Percentiles rank a stretch among this genome's conserved stretches.
phyloP scores from a whole-genome alignment of 768 basidiomycete genomes.

The Suillus tomentosus region DNA sequence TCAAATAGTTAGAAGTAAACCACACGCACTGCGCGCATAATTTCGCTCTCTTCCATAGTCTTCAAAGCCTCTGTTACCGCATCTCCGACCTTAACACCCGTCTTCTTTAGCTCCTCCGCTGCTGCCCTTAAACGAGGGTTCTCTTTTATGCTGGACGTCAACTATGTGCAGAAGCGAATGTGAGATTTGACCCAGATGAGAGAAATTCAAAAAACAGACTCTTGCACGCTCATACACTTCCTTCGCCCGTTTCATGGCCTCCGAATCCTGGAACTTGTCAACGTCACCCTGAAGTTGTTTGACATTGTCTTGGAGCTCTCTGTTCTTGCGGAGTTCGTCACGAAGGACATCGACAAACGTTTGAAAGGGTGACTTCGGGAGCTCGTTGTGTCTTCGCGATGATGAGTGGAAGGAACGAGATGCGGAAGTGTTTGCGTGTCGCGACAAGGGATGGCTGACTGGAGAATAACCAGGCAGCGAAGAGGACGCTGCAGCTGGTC shows the following conservation, averaged over 20 bases:
- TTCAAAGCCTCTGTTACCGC: constrained; percentile 91
- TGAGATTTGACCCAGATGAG: constrained; percentile 8
- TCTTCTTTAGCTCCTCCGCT: constrained; percentile 87
- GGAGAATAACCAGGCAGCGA: constrained; percentile 35
- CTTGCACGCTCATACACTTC: constrained; percentile 94
- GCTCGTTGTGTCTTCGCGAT: constrained; percentile 57
- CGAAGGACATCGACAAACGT: constrained; percentile 93
- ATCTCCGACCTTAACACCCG: constrained; percentile 90
- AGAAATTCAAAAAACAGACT: constrained; percentile 49
- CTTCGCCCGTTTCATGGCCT: constrained; percentile 89
- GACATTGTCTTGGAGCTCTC: constrained; percentile 94
- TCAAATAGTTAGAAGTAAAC: not conserved
- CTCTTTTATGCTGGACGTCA: constrained; percentile 93
- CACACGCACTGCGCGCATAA: constrained; percentile 79
- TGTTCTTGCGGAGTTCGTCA: constrained; percentile 91
- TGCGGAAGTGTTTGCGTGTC: constrained; percentile 14
- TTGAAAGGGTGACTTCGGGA: constrained; percentile 90
- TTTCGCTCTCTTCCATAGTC: constrained; percentile 92
- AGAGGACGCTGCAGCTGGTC: constrained; percentile 19
- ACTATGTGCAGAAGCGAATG: constrained; percentile 43
- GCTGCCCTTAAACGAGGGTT: constrained; percentile 91
- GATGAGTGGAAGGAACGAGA: constrained; percentile 64
- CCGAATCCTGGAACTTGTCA: constrained; percentile 95
- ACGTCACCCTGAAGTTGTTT: constrained; percentile 98
- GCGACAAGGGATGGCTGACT: constrained; percentile 9